These are phyloP conservation scores for Hyaloscypha variabilis DNA, from an alignment of 495 filamentous ascomycete genomes.

Conservation along the genomic window DNA sequence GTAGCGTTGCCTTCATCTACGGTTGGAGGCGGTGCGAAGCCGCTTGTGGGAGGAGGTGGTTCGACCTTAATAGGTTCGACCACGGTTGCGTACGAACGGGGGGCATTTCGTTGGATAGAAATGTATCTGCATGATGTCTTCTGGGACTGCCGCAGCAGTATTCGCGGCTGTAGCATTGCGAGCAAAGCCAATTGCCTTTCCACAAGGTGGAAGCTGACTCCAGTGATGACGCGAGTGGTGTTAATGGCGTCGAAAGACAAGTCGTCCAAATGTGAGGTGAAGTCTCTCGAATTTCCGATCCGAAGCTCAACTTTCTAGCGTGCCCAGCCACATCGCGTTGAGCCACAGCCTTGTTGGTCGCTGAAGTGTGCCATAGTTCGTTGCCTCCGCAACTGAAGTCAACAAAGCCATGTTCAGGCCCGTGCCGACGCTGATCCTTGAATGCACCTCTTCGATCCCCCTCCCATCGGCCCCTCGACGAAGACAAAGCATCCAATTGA, in stretches of 20 bases:
- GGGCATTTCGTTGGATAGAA: constrained; percentile 40
- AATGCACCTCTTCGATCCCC: not conserved
- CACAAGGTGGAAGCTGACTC: constrained; percentile 10
- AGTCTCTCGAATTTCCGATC: not conserved
- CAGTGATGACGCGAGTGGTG: not conserved
- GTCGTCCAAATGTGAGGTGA: constrained; percentile 12
- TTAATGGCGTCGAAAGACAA: not conserved
- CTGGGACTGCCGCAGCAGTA: constrained; percentile 53
- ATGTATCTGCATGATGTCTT: constrained; percentile 45
- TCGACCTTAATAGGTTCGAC: constrained; percentile 37
- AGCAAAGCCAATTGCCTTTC: constrained; percentile 26
- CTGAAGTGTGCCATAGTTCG: not conserved
- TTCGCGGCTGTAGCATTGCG: constrained; percentile 67
- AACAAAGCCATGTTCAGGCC: constrained; percentile 4
- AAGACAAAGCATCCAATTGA: constrained; percentile 7
- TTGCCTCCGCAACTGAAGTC: constrained; percentile 6
- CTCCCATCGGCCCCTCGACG: not conserved
- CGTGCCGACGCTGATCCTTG: not conserved
- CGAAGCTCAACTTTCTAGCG: not conserved
- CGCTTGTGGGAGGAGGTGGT: constrained; percentile 38
- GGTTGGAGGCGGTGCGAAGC: constrained; percentile 32
- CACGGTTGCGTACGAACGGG: constrained; percentile 59
- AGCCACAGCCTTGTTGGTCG: not conserved
- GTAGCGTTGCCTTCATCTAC: constrained; percentile 18
- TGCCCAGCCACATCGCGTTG: constrained; percentile 15